Conservation (phyloP, 73 alveolate species). For the Durusdinium trenchii region DNA sequence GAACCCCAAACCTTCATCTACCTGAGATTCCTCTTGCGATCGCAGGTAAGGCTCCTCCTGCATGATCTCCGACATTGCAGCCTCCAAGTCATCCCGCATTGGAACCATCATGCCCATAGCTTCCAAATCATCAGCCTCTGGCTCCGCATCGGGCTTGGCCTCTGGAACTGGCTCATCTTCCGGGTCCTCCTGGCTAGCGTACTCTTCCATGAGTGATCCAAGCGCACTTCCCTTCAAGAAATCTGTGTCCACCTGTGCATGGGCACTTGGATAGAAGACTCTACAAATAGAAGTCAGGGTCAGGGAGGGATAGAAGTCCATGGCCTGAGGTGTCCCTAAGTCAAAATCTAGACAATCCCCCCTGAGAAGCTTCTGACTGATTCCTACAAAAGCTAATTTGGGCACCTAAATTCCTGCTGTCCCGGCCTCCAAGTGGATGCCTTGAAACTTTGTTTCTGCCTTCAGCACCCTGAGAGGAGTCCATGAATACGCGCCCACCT, state of each 20-base stretch:
- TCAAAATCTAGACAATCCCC: no score
- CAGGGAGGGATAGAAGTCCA: no score
- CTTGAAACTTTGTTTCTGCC: neutral
- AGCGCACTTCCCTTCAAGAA: neutral
- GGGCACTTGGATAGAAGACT: no score
- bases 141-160: no score
- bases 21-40: neutral
- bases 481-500: neutral
- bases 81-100: no score
- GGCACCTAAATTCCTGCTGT: no score
- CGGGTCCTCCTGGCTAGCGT: slow-evolving; percentile 1
- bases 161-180: neutral
- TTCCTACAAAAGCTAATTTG: no score
- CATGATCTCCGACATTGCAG: no score
- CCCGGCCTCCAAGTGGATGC: neutral
- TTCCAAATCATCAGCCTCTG: neutral
- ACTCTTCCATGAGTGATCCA: neutral
- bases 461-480: neutral
- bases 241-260: neutral
- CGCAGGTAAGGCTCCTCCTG: no score
- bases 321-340: no score
- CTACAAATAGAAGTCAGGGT: no score
- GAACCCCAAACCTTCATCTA: neutral
- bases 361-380: no score
- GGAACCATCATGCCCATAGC: neutral